Evolutionary conservation across 352 stramenopile genomes (phyloP).

Genomic region (Ophiocytium majus): DNA sequence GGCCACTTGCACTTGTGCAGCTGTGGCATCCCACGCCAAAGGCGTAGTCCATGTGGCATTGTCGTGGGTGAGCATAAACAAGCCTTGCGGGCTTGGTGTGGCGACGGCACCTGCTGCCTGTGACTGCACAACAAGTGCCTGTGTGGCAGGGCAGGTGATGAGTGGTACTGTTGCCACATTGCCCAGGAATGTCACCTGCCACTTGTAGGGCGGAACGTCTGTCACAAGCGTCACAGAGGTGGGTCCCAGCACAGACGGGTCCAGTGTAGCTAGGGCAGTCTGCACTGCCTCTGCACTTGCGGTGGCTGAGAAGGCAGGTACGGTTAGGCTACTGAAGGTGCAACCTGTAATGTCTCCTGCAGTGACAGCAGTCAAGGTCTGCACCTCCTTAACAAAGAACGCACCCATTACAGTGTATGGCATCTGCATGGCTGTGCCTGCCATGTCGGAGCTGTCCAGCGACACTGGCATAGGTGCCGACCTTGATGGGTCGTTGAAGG

Average conservation of each 20-base stretch:
- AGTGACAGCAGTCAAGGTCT: slow-evolving; percentile 32
- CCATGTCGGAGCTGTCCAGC: slow-evolving; percentile 25
- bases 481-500: neutral
- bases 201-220: slow-evolving; percentile 5
- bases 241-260: slow-evolving; percentile 25
- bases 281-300: slow-evolving; percentile 31
- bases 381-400: slow-evolving; percentile 38
- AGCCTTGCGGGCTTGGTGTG: slow-evolving; percentile 57
- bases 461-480: neutral
- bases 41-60: slow-evolving; percentile 33
- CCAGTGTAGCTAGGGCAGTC: slow-evolving; percentile 24
- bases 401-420: slow-evolving; percentile 23
- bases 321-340: slow-evolving; percentile 20
- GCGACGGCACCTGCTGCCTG: slow-evolving; percentile 11
- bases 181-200: slow-evolving; percentile 60
- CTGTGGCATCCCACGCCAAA: neutral
- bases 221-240: slow-evolving; percentile 42
- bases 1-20: neutral
- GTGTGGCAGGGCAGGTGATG: slow-evolving; percentile 41
- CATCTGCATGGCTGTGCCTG: neutral
- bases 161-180: slow-evolving; percentile 53
- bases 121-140: slow-evolving; percentile 28
- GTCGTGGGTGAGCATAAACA: slow-evolving; percentile 64
- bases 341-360: slow-evolving; percentile 36
- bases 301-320: slow-evolving; percentile 36